Percentiles rank a stretch among this genome's conserved stretches.
Conservation (phyloP, 2,329 filamentous ascomycete genomes). For the Trichophyton equinum region DNA sequence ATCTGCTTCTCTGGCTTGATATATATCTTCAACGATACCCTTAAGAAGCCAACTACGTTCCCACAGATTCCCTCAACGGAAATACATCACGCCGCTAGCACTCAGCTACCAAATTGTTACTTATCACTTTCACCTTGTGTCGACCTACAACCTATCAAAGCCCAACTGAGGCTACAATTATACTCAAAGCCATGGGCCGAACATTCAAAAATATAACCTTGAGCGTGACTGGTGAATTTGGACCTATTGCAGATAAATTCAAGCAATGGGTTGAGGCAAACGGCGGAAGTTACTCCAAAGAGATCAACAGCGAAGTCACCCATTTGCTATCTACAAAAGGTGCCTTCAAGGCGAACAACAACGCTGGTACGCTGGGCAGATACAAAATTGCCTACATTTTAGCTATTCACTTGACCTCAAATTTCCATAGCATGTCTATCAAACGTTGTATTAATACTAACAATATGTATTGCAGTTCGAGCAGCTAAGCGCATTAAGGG, state of each 20-base stretch:
- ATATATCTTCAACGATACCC: background rate
- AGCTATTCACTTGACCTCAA: background rate
- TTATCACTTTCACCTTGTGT: background rate
- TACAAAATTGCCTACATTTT: background rate
- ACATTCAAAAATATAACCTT: constrained; percentile 44
- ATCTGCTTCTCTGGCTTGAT: too few species aligned
- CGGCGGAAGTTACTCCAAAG: constrained; percentile 45
- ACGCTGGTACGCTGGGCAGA: constrained; percentile 25
- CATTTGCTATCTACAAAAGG: constrained; percentile 58
- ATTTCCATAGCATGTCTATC: background rate
- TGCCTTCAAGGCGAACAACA: constrained; percentile 43
- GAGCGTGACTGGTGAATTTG: constrained; percentile 47
- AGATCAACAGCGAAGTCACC: constrained; percentile 47
- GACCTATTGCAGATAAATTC: constrained; percentile 44
- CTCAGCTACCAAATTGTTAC: background rate
- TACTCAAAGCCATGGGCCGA: constrained; percentile 23
- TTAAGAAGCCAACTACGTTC: too few species aligned
- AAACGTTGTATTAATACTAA: background rate
- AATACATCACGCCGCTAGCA: too few species aligned
- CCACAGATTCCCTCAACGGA: background rate
- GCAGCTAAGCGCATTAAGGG: constrained; percentile 26
- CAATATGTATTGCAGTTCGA: constrained; percentile 25
- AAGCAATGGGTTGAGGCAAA: constrained; percentile 52
- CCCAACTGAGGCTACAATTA: background rate
- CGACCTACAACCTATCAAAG: background rate